A percentile compares a stretch with the other conserved stretches of the same genome.
Evolutionary conservation across 2,329 filamentous ascomycete species (phyloP).

Genomic region (Fusarium sp.): DNA sequence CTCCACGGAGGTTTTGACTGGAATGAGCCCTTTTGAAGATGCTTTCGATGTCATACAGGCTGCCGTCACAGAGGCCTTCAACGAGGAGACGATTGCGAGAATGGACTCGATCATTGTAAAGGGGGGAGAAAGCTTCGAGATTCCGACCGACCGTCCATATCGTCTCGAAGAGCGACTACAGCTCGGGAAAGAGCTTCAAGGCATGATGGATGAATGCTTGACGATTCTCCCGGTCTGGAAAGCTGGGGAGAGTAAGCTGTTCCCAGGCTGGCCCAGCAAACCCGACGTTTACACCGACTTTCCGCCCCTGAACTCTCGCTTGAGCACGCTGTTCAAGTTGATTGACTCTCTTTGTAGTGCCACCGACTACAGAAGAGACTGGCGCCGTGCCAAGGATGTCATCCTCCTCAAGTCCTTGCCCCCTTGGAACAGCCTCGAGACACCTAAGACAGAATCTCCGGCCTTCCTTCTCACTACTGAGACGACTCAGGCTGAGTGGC

Average conservation of each 20-base stretch:
- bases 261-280: not conserved
- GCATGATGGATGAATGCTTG: not conserved
- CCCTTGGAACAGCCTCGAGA: not conserved
- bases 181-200: not conserved
- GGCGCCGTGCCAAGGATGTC: not conserved
- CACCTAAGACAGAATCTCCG: constrained; percentile 9
- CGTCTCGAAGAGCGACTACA: not conserved
- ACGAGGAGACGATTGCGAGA: not conserved
- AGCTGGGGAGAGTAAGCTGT: not conserved
- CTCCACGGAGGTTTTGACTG: not conserved
- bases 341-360: not conserved
- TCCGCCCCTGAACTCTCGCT: not conserved
- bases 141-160: not conserved
- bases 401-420: constrained; percentile 32
- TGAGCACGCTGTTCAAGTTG: not conserved
- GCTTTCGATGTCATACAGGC: not conserved
- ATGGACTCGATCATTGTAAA: constrained; percentile 11
- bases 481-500: constrained; percentile 39
- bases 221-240: not conserved
- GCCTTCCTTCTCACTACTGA: constrained; percentile 30
- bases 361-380: not conserved
- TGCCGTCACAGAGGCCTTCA: constrained; percentile 16
- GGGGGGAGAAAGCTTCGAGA: not conserved
- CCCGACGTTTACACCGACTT: not conserved
- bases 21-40: not conserved